Percentiles rank a stretch among this genome's conserved stretches.
Evolutionary conservation across 805 yeast genomes (phyloP).

Genomic region (Tetrapisispora pingtungensis): DNA sequence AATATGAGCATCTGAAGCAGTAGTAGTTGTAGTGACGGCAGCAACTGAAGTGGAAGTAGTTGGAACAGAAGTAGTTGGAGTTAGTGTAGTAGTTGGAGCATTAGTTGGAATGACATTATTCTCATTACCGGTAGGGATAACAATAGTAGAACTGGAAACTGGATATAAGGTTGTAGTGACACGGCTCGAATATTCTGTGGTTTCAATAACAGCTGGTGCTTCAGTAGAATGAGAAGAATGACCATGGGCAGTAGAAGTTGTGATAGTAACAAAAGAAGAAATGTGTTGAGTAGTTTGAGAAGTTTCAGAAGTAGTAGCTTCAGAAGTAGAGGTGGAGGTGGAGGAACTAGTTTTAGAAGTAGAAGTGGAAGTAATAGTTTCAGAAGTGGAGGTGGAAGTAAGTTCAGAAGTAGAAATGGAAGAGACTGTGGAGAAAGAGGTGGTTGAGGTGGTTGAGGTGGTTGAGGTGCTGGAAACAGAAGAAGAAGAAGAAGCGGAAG

Average conservation of each 20-base stretch:
- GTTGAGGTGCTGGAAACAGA: constrained; percentile 10
- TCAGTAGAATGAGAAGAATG: constrained; percentile 3
- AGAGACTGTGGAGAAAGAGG: constrained; percentile 10
- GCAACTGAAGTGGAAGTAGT: not conserved
- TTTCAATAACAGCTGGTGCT: constrained; percentile 2
- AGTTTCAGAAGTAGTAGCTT: constrained; percentile 5
- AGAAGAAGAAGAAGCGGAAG: constrained; percentile 12
- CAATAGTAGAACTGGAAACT: not conserved
- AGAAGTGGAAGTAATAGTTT: constrained; percentile 4
- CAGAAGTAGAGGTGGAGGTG: not conserved
- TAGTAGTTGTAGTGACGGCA: constrained; percentile 1
- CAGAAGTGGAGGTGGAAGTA: constrained; percentile 7
- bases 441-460: not conserved
- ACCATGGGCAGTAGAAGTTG: constrained; percentile 5
- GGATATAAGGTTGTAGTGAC: constrained; percentile 5
- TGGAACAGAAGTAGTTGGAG: constrained; percentile 1
- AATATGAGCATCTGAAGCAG: constrained; percentile 29
- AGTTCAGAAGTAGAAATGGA: not conserved
- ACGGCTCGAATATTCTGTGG: not conserved
- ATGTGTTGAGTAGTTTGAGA: constrained; percentile 7
- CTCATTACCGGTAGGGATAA: not conserved
- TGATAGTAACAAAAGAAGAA: constrained; percentile 2
- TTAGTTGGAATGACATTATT: not conserved
- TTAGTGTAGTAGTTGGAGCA: not conserved
- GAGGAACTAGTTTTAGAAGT: not conserved